A percentile compares a stretch with the other conserved stretches of the same genome.
Conservation (phyloP, 169 alveolate species). For the Plasmodium falciparum region DNA sequence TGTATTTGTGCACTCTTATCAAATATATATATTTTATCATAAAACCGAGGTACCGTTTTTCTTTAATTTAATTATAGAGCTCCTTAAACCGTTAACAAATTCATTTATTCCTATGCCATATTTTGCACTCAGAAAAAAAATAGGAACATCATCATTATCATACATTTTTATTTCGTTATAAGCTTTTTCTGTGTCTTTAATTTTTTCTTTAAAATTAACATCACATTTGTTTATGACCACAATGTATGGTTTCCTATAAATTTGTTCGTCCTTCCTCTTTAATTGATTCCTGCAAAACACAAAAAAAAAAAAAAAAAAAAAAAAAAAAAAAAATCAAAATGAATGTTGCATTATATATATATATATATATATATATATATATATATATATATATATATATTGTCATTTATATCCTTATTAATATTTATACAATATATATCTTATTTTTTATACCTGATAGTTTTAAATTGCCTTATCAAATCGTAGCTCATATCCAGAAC, state of each 20-base stretch:
- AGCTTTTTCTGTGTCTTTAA: constrained; percentile 50
- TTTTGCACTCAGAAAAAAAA: constrained; percentile 66
- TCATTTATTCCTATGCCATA: constrained; percentile 61
- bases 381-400: too few relatives aligned
- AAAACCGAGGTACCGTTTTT: not conserved
- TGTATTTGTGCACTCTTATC: too few relatives aligned
- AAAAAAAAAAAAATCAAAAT: not conserved
- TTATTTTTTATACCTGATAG: constrained; percentile 35
- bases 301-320: too few relatives aligned
- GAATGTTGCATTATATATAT: not conserved
- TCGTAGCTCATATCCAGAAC: constrained; percentile 29
- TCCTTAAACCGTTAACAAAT: constrained; percentile 40
- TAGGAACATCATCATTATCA: constrained; percentile 18
- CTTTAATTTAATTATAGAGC: constrained; percentile 47
- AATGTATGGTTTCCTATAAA: constrained; percentile 47
- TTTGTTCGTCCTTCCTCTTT: constrained; percentile 25
- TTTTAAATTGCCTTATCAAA: constrained; percentile 18
- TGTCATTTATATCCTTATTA: not conserved
- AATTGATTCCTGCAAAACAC: constrained; percentile 42
- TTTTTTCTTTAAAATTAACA: constrained; percentile 49
- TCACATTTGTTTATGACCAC: constrained; percentile 74
- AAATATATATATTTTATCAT: too few relatives aligned
- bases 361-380: not conserved
- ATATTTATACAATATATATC: not conserved
- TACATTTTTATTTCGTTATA: constrained; percentile 30